phyloP scores from a whole-genome alignment of 2,329 filamentous ascomycete genomes.

The Xylariaceae sp. region DNA sequence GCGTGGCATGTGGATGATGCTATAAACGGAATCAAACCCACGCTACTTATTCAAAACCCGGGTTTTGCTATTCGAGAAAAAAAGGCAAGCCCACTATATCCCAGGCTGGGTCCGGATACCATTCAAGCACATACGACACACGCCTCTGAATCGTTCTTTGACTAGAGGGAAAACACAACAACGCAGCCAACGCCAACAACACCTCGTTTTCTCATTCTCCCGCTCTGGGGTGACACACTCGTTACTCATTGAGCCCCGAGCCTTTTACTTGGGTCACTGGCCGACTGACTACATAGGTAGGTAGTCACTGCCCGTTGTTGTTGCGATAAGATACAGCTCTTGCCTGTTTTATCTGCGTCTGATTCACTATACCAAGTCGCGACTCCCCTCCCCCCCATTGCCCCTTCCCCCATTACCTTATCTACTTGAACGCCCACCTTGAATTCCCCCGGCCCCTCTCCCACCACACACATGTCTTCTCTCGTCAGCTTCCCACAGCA shows the following conservation, averaged over 20 bases:
- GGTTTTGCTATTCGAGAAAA: not conserved
- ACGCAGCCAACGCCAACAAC: constrained; percentile 4
- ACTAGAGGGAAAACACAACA: constrained; percentile 7
- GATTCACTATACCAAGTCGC: constrained; percentile 4
- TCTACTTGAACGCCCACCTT: constrained; percentile 4
- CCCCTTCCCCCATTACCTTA: constrained; percentile 7
- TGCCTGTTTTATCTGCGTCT: constrained; percentile 5
- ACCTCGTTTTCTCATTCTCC: not conserved
- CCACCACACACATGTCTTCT: constrained; percentile 33
- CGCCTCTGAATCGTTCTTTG: not conserved
- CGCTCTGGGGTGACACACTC: not conserved
- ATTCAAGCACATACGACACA: constrained; percentile 1
- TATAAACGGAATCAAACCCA: not conserved
- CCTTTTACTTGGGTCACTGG: constrained; percentile 7
- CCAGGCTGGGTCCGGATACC: not conserved
- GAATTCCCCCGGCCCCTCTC: constrained; percentile 18
- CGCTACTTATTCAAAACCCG: not conserved
- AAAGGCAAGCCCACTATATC: not conserved
- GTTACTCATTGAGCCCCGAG: constrained; percentile 2
- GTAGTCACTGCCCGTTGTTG: constrained; percentile 4
- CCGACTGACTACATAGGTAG: not conserved
- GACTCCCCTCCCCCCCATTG: constrained; percentile 4
- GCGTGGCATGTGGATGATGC: constrained; percentile 1
- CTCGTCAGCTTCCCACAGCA: constrained; percentile 21
- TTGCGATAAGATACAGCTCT: not conserved